These are phyloP conservation scores for Cyclostephanos invisitatus DNA, from an alignment of 108 stramenopile genomes.

Conservation along the genomic window DNA sequence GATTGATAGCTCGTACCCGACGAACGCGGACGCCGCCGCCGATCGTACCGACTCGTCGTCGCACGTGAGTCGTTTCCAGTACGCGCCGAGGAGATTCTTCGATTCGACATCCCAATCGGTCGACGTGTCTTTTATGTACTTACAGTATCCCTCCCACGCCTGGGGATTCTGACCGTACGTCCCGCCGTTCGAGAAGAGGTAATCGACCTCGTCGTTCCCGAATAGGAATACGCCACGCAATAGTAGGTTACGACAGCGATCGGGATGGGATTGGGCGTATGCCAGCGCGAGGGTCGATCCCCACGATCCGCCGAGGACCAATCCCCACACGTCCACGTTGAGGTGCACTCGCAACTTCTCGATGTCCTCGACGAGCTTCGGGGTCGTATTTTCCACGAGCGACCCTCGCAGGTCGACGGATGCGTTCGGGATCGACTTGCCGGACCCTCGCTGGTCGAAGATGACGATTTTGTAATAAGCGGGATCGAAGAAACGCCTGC, in stretches of 20 bases:
- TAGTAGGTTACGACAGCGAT: constrained; percentile 40
- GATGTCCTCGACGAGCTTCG: constrained; percentile 59
- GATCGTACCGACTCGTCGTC: constrained; percentile 16
- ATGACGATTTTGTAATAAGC: constrained; percentile 55
- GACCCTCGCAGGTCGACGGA: constrained; percentile 4
- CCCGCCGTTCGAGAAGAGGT: constrained; percentile 40
- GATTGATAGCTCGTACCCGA: constrained; percentile 33
- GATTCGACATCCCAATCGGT: constrained; percentile 29
- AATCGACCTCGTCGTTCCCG: constrained; percentile 58
- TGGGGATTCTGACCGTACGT: constrained; percentile 37
- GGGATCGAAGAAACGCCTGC: constrained; percentile 68
- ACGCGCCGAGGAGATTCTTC: not conserved
- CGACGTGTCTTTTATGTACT: constrained; percentile 26
- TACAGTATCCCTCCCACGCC: constrained; percentile 41
- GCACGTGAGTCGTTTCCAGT: not conserved
- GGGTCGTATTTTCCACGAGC: constrained; percentile 43
- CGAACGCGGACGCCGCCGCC: constrained; percentile 31
- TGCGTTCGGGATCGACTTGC: constrained; percentile 48
- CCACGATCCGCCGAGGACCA: constrained; percentile 80
- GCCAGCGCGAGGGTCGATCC: constrained; percentile 73
- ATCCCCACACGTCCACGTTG: constrained; percentile 50
- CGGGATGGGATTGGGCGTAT: constrained; percentile 66
- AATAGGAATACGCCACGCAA: constrained; percentile 72
- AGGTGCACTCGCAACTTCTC: constrained; percentile 58
- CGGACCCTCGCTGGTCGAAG: constrained; percentile 81